Base-by-base conservation (phyloP, 768 basidiomycete genomes). In the Boletus patriciae region DNA sequence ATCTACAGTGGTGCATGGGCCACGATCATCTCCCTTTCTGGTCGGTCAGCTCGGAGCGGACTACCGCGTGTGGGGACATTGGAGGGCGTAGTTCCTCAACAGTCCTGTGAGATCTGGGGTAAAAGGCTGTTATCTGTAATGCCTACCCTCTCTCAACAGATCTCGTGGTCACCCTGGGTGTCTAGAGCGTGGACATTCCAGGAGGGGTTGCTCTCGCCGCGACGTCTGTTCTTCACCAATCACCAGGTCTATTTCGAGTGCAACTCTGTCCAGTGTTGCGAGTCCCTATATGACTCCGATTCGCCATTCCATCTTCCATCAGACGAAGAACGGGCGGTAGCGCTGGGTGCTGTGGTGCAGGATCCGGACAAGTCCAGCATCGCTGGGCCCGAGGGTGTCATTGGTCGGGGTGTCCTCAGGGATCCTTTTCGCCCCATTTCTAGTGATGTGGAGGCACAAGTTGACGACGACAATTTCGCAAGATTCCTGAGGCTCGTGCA, bases 201-300 rank as follows among this genome's bases (percentile, higher is more conserved):
- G 36, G 66, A 65, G 36, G 57, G 58, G 1, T 15, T 66, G 12
- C 55, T 64, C 31, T 68, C 65, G 3, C 50, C 49, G 0, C 59
- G 62, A 21, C 47, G 51, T 33, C 41, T 61, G 15, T 60, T 64
- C 61, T 64, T 66, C 47, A 67, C 66, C 1, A 50, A 55, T 9
- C 53, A 61, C 19, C 60, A 66, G 10, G 57, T 66, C 15, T 64
- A 62, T 27, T 67, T 62, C 11, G 61, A 62, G 37, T 65, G 59
- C 25, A 60, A 58, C 21, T 38, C 51, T 8, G 16, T 54, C 7
- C 52, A 50, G 37, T 60, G 61, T 6, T 60, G 58, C n/a, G 58
- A 66, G 3, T 64, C 58, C 18, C 8, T 58, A 1, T 51, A 60
- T 12, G 51, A 65, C n/a, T 46, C 53, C 5, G 23, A 9, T 34